Conservation (phyloP, 176 grass and related monocot species). For the Oryza australiensis region DNA sequence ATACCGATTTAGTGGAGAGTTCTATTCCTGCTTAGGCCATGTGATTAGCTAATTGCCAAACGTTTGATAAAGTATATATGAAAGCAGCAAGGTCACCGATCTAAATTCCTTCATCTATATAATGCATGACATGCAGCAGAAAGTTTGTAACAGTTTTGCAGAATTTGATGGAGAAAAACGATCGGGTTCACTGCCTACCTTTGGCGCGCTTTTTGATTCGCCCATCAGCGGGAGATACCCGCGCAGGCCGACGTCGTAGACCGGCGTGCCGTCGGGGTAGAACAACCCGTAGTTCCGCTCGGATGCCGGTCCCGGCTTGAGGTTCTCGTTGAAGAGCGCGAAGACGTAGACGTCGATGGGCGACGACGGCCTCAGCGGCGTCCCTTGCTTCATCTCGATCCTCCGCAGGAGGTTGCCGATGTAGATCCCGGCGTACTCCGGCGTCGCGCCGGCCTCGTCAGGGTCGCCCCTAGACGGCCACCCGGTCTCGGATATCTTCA, state of each 20-base stretch:
- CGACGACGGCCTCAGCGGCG: constrained; percentile 62
- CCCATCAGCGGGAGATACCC: constrained; percentile 72
- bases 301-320: constrained; percentile 80
- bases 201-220: constrained; percentile 29
- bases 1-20: neutral
- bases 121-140: constrained; percentile 2
- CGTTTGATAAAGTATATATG: neutral
- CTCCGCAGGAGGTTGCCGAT: constrained; percentile 74
- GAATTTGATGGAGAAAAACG: neutral
- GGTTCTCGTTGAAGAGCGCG: constrained; percentile 88
- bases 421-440: constrained; percentile 72
- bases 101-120: neutral
- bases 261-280: constrained; percentile 81
- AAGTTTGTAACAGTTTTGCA: constrained; percentile 5
- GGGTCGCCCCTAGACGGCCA: constrained; percentile 86
- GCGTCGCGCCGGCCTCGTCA: constrained; percentile 75
- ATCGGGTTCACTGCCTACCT: constrained; percentile 24
- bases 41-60: neutral
- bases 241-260: constrained; percentile 72
- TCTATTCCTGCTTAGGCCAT: constrained; percentile 11
- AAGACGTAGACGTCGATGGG: constrained; percentile 81
- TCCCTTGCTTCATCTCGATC: constrained; percentile 74
- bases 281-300: constrained; percentile 86
- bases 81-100: constrained; percentile 7
- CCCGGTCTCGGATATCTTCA: constrained; percentile 93